A percentile compares a stretch with the other conserved stretches of the same genome.
Evolutionary conservation across 306 rosid genomes (phyloP).

Genomic region (Aeschynomene evenia): DNA sequence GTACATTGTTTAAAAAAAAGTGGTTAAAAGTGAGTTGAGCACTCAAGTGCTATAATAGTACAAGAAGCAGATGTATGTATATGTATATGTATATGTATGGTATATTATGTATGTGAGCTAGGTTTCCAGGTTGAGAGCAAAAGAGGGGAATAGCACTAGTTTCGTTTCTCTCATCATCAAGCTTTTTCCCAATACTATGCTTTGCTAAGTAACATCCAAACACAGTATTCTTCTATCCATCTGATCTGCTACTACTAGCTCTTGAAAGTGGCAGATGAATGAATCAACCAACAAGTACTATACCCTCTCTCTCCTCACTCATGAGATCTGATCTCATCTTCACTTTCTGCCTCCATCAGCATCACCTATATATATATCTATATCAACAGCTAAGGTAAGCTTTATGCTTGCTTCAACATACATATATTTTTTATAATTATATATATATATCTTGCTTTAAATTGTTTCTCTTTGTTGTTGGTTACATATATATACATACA

Average conservation of each 20-base stretch:
- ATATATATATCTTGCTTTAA: background rate
- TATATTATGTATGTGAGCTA: background rate
- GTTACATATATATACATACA: too few relatives aligned
- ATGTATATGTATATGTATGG: too few relatives aligned
- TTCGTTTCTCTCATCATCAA: slow-evolving; percentile 24
- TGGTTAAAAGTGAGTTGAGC: background rate
- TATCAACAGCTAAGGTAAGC: too few relatives aligned
- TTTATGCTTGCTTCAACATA: too few relatives aligned
- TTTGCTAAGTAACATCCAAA: slow-evolving; percentile 27
- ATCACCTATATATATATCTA: too few relatives aligned
- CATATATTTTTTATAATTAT: background rate
- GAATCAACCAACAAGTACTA: too few relatives aligned
- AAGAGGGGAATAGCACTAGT: slow-evolving; percentile 24
- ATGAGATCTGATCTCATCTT: too few relatives aligned
- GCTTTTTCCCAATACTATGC: slow-evolving; percentile 29
- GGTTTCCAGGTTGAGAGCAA: slow-evolving; percentile 30
- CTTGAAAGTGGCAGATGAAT: slow-evolving; percentile 10
- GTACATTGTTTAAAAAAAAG: background rate
- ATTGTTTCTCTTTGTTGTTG: background rate
- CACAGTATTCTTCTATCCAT: too few relatives aligned
- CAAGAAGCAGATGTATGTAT: too few relatives aligned
- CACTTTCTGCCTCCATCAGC: too few relatives aligned
- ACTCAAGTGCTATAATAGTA: background rate
- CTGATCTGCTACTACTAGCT: too few relatives aligned
- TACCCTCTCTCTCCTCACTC: background rate